A percentile compares a stretch with the other conserved stretches of the same genome.
phyloP scores from a whole-genome alignment of 192 early-diverging fungal genomes.

The Coemansia sp. region DNA sequence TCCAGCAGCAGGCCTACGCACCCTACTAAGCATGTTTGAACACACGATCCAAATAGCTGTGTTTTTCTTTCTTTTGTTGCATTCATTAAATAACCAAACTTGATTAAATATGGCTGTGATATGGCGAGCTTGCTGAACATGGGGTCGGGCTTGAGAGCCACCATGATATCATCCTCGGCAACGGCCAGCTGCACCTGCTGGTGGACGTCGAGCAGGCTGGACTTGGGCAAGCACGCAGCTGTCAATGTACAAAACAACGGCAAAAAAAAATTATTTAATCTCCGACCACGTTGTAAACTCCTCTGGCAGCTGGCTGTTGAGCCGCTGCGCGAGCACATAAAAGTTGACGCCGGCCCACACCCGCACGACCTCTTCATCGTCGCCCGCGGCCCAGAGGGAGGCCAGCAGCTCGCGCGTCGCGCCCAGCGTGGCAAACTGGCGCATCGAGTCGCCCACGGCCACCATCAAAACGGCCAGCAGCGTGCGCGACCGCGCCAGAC shows the following conservation, averaged over 20 bases:
- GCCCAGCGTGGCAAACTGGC: conserved; percentile 30
- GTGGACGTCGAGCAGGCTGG: conserved; percentile 63
- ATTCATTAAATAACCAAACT: neutral
- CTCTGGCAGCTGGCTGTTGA: conserved; percentile 23
- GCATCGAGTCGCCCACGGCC: conserved; percentile 39
- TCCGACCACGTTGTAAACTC: conserved; percentile 37
- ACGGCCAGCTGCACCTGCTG: conserved; percentile 71
- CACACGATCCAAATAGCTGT: neutral
- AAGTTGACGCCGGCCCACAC: conserved; percentile 38
- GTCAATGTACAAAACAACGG: too few relatives aligned
- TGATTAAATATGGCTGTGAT: conserved; percentile 5
- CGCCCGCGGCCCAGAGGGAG: conserved; percentile 21
- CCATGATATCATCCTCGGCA: conserved; percentile 75
- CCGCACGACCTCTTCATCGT: neutral
- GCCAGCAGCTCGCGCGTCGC: conserved; percentile 30
- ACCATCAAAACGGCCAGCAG: conserved; percentile 34
- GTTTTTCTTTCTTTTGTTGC: neutral
- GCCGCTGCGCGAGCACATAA: conserved; percentile 29
- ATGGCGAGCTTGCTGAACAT: conserved; percentile 56
- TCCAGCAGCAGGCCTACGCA: conserved; percentile 29
- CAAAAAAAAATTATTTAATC: conserved; percentile 2
- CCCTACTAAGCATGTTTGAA: conserved; percentile 17
- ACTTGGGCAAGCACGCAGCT: too few relatives aligned
- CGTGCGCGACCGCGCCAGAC: conserved; percentile 24
- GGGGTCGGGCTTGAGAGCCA: conserved; percentile 65